These are phyloP conservation scores for Stevia rebaudiana DNA, from an alignment of 140 eudicot genomes.

Conservation along the genomic window DNA sequence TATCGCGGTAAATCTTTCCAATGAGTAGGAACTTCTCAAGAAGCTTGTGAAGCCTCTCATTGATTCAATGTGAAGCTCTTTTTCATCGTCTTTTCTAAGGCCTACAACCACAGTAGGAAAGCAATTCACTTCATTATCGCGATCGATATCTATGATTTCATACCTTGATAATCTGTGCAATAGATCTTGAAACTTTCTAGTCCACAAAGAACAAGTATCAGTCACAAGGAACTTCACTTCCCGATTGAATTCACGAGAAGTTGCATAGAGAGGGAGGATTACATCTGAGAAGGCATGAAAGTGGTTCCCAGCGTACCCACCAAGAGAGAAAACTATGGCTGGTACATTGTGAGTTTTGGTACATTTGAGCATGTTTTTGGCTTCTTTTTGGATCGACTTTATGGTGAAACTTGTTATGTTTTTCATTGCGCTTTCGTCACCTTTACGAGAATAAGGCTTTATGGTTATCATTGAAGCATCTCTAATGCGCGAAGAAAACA, in stretches of 20 bases:
- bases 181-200: slow-evolving; percentile 31
- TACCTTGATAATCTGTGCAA: slow-evolving; percentile 45
- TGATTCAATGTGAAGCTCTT: slow-evolving; percentile 40
- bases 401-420: slow-evolving; percentile 24
- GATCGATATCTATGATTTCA: slow-evolving; percentile 42
- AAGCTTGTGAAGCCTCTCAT: slow-evolving; percentile 43
- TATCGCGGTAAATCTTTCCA: slow-evolving; percentile 30
- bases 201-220: slow-evolving; percentile 35
- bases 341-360: slow-evolving; percentile 41
- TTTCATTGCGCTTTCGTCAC: slow-evolving; percentile 40
- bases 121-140: slow-evolving; percentile 50
- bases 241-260: slow-evolving; percentile 44
- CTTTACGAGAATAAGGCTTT: slow-evolving; percentile 69
- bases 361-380: slow-evolving; percentile 35
- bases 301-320: slow-evolving; percentile 61
- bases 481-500: slow-evolving; percentile 18
- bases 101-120: slow-evolving; percentile 62
- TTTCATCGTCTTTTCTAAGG: slow-evolving; percentile 34
- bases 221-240: slow-evolving; percentile 47
- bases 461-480: slow-evolving; percentile 33
- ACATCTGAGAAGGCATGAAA: slow-evolving; percentile 71
- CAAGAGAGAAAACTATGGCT: slow-evolving; percentile 58
- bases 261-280: slow-evolving; percentile 49
- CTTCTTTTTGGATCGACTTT: slow-evolving; percentile 13
- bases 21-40: slow-evolving; percentile 38